These are phyloP conservation scores for Verticillium tricorpus DNA, from an alignment of 2,329 filamentous ascomycete species.

Conservation along the genomic window DNA sequence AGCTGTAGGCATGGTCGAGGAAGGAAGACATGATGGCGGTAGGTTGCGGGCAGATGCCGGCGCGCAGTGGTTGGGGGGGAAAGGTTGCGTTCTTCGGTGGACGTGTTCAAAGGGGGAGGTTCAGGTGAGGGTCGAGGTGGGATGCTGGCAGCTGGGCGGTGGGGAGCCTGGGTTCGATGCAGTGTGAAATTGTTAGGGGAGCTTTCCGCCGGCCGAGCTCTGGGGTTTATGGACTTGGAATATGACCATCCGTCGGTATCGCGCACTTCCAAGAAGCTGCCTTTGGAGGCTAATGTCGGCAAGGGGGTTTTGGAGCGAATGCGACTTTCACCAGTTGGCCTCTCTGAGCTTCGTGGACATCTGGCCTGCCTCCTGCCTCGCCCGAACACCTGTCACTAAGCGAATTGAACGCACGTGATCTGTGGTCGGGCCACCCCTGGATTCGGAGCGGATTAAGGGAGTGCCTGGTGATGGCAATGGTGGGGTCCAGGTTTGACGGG, in stretches of 20 bases:
- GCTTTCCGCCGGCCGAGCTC: conserved; percentile 4
- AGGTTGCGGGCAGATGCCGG: conserved; percentile 15
- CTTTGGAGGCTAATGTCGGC: background rate
- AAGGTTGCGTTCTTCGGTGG: conserved; percentile 5
- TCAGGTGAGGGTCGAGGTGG: conserved; percentile 12
- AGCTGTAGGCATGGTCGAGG: conserved; percentile 89
- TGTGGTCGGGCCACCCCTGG: background rate
- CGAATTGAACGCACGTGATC: conserved; percentile 26
- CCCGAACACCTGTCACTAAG: conserved; percentile 37
- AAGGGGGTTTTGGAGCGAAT: background rate
- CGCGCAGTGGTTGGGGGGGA: conserved; percentile 5
- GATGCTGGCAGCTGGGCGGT: conserved; percentile 17
- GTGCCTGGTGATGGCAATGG: background rate
- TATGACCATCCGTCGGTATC: conserved; percentile 7
- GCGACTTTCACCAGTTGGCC: conserved; percentile 11
- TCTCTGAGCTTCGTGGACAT: conserved; percentile 27
- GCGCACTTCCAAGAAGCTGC: conserved; percentile 7
- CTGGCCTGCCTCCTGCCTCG: conserved; percentile 27
- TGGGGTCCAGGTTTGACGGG: background rate
- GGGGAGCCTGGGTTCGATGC: conserved; percentile 17
- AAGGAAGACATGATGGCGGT: conserved; percentile 79
- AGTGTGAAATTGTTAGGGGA: conserved; percentile 1
- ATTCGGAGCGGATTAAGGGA: background rate
- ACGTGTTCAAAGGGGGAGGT: conserved; percentile 15
- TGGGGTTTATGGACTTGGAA: background rate